Evolutionary conservation across 768 basidiomycete species (phyloP).

Genomic region (Crepidotus variabilis): DNA sequence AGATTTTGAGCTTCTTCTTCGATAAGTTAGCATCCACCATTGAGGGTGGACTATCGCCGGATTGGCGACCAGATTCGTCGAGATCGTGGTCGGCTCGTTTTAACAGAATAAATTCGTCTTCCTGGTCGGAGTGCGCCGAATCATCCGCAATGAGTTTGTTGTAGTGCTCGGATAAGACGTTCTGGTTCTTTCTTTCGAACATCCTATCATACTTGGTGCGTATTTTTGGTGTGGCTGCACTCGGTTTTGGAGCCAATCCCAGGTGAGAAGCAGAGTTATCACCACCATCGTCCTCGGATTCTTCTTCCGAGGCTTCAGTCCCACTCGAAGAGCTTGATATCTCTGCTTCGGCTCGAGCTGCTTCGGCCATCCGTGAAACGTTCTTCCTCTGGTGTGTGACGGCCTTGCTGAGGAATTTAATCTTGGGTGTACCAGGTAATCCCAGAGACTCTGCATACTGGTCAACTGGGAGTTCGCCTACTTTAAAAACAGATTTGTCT

Average conservation of each 20-base stretch:
- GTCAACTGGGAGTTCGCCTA: slow-evolving; percentile 77
- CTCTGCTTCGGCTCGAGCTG: slow-evolving; percentile 24
- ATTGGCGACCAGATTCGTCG: slow-evolving; percentile 9
- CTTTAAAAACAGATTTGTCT: slow-evolving; percentile 89
- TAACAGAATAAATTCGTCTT: slow-evolving; percentile 90
- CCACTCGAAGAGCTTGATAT: slow-evolving; percentile 13
- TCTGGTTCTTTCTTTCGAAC: slow-evolving; percentile 96
- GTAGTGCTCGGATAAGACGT: slow-evolving; percentile 88
- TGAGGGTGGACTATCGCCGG: slow-evolving; percentile 2
- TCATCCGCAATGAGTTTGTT: slow-evolving; percentile 77
- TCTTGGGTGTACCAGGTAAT: slow-evolving; percentile 91
- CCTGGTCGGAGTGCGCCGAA: slow-evolving; percentile 41
- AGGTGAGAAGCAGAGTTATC: slow-evolving; percentile 9
- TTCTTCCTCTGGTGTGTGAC: slow-evolving; percentile 78
- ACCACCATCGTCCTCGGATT: slow-evolving; percentile 6
- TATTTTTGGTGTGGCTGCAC: slow-evolving; percentile 35
- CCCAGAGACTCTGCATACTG: slow-evolving; percentile 88
- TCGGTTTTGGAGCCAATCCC: slow-evolving; percentile 7
- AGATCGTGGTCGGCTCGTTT: slow-evolving; percentile 89
- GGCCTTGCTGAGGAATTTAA: slow-evolving; percentile 77
- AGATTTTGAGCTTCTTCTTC: slow-evolving; percentile 80
- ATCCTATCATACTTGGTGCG: slow-evolving; percentile 97
- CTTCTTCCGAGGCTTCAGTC: slow-evolving; percentile 1
- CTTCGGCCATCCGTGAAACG: slow-evolving; percentile 44
- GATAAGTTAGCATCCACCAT: slow-evolving; percentile 51